Percentiles rank a stretch among this genome's conserved stretches.
Evolutionary conservation across 2,329 filamentous ascomycete genomes (phyloP).

Genomic region (Fusarium proliferatum): DNA sequence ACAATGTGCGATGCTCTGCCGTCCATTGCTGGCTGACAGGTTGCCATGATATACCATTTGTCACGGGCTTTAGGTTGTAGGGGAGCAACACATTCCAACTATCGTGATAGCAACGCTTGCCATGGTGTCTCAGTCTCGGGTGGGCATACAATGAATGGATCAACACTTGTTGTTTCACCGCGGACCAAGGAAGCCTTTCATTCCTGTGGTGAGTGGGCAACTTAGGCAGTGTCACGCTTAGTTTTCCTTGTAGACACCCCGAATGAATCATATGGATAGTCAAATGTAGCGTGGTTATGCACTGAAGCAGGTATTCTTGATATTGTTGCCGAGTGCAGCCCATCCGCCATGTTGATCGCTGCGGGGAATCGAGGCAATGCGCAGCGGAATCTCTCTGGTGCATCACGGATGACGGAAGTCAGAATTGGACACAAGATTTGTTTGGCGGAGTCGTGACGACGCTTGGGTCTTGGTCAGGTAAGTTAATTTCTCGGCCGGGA

Average conservation of each 20-base stretch:
- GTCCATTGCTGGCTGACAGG: background rate
- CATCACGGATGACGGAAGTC: constrained; percentile 15
- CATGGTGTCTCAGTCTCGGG: constrained; percentile 37
- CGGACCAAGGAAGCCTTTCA: constrained; percentile 15
- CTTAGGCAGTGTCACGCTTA: background rate
- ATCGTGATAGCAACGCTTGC: constrained; percentile 35
- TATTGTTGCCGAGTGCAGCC: constrained; percentile 13
- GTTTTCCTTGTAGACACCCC: background rate
- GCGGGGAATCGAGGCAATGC: constrained; percentile 9
- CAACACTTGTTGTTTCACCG: constrained; percentile 33
- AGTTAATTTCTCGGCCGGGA: background rate
- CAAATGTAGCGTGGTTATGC: background rate
- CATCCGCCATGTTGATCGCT: constrained; percentile 2
- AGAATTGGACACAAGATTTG: background rate
- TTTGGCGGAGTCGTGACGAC: constrained; percentile 26
- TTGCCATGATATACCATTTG: constrained; percentile 37
- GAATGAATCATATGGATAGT: background rate
- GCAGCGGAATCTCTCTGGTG: constrained; percentile 2
- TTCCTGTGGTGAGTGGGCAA: constrained; percentile 21
- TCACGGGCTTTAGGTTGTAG: constrained; percentile 32
- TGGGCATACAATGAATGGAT: constrained; percentile 13
- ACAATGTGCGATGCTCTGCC: constrained; percentile 3
- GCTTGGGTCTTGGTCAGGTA: background rate
- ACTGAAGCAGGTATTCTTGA: constrained; percentile 4
- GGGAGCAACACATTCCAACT: constrained; percentile 51